These are phyloP conservation scores for Talaromyces nanjingensis DNA, from an alignment of 495 filamentous ascomycete genomes.

Conservation along the genomic window DNA sequence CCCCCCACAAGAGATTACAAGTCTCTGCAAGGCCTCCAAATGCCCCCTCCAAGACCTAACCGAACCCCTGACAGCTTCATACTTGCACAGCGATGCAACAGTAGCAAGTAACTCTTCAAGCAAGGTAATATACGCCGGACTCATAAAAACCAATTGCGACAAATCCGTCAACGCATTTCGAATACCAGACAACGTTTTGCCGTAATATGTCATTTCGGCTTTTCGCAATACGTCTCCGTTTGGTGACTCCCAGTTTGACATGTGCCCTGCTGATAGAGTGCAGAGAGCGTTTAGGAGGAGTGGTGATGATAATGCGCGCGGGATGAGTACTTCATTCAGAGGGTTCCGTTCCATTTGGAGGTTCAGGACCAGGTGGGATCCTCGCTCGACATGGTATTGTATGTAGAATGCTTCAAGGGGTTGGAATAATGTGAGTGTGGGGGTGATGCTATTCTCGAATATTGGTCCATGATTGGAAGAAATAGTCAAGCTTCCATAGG, in stretches of 20 bases:
- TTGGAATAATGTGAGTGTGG: background rate
- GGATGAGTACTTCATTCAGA: constrained; percentile 33
- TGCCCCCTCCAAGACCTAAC: constrained; percentile 39
- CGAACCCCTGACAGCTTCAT: constrained; percentile 37
- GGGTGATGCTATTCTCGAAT: background rate
- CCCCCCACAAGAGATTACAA: constrained; percentile 34
- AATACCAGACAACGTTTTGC: constrained; percentile 29
- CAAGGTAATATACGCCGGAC: constrained; percentile 13
- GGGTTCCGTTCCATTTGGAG: constrained; percentile 37
- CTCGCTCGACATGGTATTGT: constrained; percentile 36
- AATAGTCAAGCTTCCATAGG: background rate
- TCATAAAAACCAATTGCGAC: background rate
- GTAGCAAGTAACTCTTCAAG: constrained; percentile 33
- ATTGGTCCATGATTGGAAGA: background rate
- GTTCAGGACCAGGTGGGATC: constrained; percentile 34
- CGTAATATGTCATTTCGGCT: constrained; percentile 31
- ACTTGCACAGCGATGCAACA: constrained; percentile 38
- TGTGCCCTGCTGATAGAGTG: constrained; percentile 36
- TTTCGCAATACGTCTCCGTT: constrained; percentile 9
- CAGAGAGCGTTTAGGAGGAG: constrained; percentile 37
- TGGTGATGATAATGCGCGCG: constrained; percentile 35
- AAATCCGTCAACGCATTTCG: constrained; percentile 21
- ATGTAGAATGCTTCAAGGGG: constrained; percentile 33
- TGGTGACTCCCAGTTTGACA: constrained; percentile 30
- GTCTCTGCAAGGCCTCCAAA: constrained; percentile 30